Base-by-base conservation (phyloP, 2,329 filamentous ascomycete species). In the Claviceps fusiformis region DNA sequence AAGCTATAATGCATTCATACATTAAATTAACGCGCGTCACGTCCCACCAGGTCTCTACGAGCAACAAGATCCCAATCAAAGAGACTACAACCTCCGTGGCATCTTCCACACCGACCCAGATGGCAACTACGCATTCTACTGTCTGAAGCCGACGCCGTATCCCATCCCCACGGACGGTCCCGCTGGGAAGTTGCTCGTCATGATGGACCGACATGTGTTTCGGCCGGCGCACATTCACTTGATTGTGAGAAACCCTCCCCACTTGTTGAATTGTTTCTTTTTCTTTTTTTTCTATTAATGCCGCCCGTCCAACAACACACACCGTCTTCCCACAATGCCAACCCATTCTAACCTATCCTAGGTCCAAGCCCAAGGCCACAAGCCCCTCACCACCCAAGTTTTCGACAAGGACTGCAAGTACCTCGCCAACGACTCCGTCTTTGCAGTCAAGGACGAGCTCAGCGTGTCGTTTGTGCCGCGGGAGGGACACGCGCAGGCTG, bases 21-120 rank as follows among this genome's bases (percentile, higher is more conserved):
- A n/a, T n/a, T n/a, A n/a, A n/a, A n/a, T n/a, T n/a, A n/a, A n/a
- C n/a, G n/a, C n/a, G n/a, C n/a, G n/a, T n/a, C 19, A 27, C 17
- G 31, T 33, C n/a, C n/a, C n/a, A 33, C 49, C 37, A 71, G 72
- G 73, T 9, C 63, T 75, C 63, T 85, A 85, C 60, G 86, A 89
- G 71, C 85, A 89, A 69, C 86, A 90, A 68, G 86, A 90, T 60
- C 72, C 77, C 0, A 70, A 79, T 1, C 86, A 90, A 70, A 74
- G 78, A 7, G 86, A 90, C 55, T 82, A 82, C 69, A 91, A 91
- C 66, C 75, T 91, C 27, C 78, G 87, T 4, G 87, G 87, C 6
- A 81, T 82, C 49, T 89, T 90, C 65, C 76, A 72, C 52, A 89
- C 86, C 1, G 83, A 85, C 58, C 71, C 71, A 6, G 71, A 84